Percentiles rank a stretch among this genome's conserved stretches.
Evolutionary conservation across 192 early-diverging fungal species (phyloP).

Genomic region (Glomus cerebriforme): DNA sequence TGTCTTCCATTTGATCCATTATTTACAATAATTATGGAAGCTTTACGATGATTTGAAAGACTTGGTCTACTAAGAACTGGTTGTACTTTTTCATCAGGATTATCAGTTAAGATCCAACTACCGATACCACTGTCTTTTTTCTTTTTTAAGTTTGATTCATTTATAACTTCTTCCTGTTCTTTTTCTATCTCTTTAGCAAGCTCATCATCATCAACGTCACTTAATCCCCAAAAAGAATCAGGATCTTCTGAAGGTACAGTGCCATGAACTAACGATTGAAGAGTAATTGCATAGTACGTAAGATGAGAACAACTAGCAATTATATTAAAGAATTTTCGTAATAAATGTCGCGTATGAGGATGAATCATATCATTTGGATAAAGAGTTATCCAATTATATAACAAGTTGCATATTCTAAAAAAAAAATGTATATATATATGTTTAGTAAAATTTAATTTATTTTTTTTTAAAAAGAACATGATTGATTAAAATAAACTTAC

Average conservation of each 20-base stretch:
- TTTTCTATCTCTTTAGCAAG: neutral
- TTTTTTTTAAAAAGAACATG: neutral
- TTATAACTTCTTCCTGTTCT: neutral
- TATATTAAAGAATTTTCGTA: constrained; percentile 35
- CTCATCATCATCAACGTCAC: neutral
- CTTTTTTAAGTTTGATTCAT: neutral
- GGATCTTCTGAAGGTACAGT: constrained; percentile 35
- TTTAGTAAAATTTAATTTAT: neutral
- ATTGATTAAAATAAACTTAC: neutral
- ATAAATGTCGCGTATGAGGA: constrained; percentile 38
- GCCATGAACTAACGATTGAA: constrained; percentile 35
- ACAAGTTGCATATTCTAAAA: constrained; percentile 39
- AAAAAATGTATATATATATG: neutral
- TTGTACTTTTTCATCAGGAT: neutral
- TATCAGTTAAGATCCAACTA: neutral
- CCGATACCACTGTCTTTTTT: constrained; percentile 15
- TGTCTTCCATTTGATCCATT: neutral
- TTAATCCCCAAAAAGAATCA: constrained; percentile 9
- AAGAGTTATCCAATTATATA: constrained; percentile 43
- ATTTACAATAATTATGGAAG: constrained; percentile 7
- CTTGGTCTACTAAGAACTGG: neutral
- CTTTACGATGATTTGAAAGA: neutral
- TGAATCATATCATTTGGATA: constrained; percentile 47
- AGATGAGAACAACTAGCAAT: constrained; percentile 38
- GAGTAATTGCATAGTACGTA: constrained; percentile 30